Percentiles rank a stretch among this genome's conserved stretches.
Evolutionary conservation across 2,329 filamentous ascomycete species (phyloP).

Genomic region (Xylariaceae sp.): DNA sequence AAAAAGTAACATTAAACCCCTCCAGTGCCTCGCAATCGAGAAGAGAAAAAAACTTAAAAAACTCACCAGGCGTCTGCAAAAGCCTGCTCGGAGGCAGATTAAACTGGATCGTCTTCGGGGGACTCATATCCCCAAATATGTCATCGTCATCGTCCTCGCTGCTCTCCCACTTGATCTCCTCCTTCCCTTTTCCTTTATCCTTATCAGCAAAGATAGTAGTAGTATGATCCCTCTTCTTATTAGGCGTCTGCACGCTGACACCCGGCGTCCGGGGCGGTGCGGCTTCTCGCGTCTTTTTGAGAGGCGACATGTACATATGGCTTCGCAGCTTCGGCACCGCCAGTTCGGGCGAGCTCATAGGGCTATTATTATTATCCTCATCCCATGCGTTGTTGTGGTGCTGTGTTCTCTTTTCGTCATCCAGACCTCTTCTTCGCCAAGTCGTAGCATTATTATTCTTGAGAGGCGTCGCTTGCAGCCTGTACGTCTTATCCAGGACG

Average conservation of each 20-base stretch:
- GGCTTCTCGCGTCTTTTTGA: conserved; percentile 43
- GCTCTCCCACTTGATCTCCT: conserved; percentile 66
- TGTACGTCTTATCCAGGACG: conserved; percentile 92
- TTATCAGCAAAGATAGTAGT: conserved; percentile 38
- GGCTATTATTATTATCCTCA: too few relatives aligned
- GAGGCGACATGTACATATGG: conserved; percentile 77
- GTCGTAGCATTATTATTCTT: conserved; percentile 36
- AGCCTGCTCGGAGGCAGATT: conserved; percentile 71
- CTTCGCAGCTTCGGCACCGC: conserved; percentile 77
- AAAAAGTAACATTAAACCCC: too few relatives aligned
- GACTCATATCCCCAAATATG: conserved; percentile 69
- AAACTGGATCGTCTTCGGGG: conserved; percentile 90
- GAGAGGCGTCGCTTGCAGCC: conserved; percentile 85
- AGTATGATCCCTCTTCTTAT: conserved; percentile 48
- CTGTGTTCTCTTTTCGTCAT: conserved; percentile 29
- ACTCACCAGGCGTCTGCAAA: conserved; percentile 70
- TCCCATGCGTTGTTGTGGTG: conserved; percentile 43
- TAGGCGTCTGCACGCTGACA: conserved; percentile 77
- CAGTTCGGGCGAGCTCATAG: conserved; percentile 70
- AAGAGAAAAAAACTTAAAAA: too few relatives aligned
- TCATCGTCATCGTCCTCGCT: conserved; percentile 57
- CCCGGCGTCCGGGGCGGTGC: conserved; percentile 66
- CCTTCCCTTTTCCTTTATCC: conserved; percentile 20
- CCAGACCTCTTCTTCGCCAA: conserved; percentile 19
- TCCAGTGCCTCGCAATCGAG: too few relatives aligned